Base-by-base conservation (phyloP, 75 land plant genomes). In the Larix kaempferi region DNA sequence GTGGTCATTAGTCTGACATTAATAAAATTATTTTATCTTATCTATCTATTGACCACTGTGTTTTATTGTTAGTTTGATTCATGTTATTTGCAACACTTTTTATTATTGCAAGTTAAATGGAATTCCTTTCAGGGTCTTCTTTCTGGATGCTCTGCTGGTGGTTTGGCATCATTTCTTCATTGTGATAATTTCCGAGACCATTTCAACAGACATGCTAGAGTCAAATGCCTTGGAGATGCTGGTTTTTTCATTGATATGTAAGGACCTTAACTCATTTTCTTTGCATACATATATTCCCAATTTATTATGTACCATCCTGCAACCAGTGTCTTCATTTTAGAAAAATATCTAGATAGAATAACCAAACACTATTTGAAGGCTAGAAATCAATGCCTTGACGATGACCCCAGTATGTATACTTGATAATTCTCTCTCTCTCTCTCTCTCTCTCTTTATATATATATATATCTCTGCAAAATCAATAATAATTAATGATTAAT, bases 61-160 rank as follows among this genome's bases (percentile, higher is more conserved):
- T 2, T 49, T 49, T 10, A 49, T 49, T 49, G 10, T 49, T 10
- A 10, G 0, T 49, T 49, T 49, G 54, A 49, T 49, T 49, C 54
- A 49, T 49, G 54, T 49, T 10, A 49, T 49, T 39, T 49, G 54
- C 54, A 49, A 49, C 54, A 49, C 12, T 49, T n/a, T n/a, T 49
- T 10, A 49, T 49, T 10, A 49, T 49, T 49, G 10, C 54, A 49
- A 49, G 54, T 49, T 49, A 49, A 49, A 49, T 49, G 54, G 54
- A 49, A 49, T 49, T 10, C 0, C 54, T 49, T 49, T 49, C 85
- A 95, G 98, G 98, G 88, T 64, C 86, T 95, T 78, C 91, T 95
- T 74, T 83, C 92, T 61, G 98, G 98, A 73, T 95, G 98, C 78
- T 95, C 98, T 69, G 98, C 98, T 80, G 98, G 98, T 56, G 98